Evolutionary conservation across 2,329 filamentous ascomycete genomes (phyloP).

Genomic region (Xylaria sp.): DNA sequence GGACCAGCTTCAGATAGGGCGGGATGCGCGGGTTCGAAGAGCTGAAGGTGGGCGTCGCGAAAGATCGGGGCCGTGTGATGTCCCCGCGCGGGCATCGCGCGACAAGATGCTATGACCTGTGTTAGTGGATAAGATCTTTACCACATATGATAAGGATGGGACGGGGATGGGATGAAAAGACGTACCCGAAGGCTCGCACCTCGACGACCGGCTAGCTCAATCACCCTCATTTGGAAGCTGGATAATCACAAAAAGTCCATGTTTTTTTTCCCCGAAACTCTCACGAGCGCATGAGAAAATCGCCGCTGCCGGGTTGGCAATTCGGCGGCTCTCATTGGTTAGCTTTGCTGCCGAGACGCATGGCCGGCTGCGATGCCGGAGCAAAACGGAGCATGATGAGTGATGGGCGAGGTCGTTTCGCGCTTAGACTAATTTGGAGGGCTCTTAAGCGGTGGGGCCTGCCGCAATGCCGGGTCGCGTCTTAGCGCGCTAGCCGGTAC

Average conservation of each 20-base stretch:
- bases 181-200: conserved; percentile 31
- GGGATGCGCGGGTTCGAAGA: conserved; percentile 50
- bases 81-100: conserved; percentile 23
- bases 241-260: conserved; percentile 17
- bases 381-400: background rate
- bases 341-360: background rate
- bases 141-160: background rate
- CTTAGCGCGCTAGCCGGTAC: background rate
- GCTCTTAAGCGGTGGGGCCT: background rate
- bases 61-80: conserved; percentile 27
- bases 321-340: conserved; percentile 25
- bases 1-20: conserved; percentile 62
- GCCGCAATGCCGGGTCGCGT: background rate
- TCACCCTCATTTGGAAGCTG: conserved; percentile 30
- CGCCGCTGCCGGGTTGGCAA: conserved; percentile 17
- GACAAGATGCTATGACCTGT: conserved; percentile 23
- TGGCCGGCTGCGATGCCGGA: conserved; percentile 19
- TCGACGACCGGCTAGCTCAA: conserved; percentile 30
- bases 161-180: background rate
- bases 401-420: background rate
- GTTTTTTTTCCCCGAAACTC: background rate
- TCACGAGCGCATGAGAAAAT: conserved; percentile 17
- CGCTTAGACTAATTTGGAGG: background rate
- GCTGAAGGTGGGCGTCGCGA: conserved; percentile 33
- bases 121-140: background rate